These are phyloP conservation scores for Ganoderma leucocontextum DNA, from an alignment of 1,284 basidiomycete genomes.

Conservation along the genomic window DNA sequence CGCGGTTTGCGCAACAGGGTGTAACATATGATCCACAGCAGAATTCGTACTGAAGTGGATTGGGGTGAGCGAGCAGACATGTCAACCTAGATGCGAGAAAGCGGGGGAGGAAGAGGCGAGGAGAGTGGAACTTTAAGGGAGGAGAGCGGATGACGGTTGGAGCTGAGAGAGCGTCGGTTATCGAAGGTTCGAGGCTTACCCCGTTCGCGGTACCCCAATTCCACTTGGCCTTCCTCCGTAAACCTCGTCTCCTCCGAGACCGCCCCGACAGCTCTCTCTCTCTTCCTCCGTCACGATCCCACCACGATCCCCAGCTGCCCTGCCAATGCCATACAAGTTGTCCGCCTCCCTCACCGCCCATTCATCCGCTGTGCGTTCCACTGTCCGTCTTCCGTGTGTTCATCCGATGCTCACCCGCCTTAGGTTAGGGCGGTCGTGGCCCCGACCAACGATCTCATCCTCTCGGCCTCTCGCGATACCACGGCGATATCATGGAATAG, in stretches of 20 bases:
- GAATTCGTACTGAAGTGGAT: background rate
- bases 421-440: constrained; percentile 82
- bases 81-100: background rate
- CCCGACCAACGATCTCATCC: constrained; percentile 74
- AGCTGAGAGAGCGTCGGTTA: constrained; percentile 28
- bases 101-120: background rate
- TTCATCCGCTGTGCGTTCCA: constrained; percentile 73
- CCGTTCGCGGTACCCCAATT: constrained; percentile 36
- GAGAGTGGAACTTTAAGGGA: background rate
- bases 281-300: constrained; percentile 32
- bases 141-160: background rate
- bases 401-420: constrained; percentile 36
- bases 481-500: constrained; percentile 88
- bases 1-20: background rate
- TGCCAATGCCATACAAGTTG: constrained; percentile 81
- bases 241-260: constrained; percentile 26
- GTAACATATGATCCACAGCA: background rate
- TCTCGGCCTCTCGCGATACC: constrained; percentile 91
- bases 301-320: constrained; percentile 27
- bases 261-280: constrained; percentile 27
- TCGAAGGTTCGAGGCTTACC: constrained; percentile 39
- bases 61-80: background rate
- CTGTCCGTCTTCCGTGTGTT: constrained; percentile 18
- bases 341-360: constrained; percentile 80
- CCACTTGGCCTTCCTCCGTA: constrained; percentile 27